These are phyloP conservation scores for Coprinellus micaceus DNA, from an alignment of 768 basidiomycete genomes.

Conservation along the genomic window DNA sequence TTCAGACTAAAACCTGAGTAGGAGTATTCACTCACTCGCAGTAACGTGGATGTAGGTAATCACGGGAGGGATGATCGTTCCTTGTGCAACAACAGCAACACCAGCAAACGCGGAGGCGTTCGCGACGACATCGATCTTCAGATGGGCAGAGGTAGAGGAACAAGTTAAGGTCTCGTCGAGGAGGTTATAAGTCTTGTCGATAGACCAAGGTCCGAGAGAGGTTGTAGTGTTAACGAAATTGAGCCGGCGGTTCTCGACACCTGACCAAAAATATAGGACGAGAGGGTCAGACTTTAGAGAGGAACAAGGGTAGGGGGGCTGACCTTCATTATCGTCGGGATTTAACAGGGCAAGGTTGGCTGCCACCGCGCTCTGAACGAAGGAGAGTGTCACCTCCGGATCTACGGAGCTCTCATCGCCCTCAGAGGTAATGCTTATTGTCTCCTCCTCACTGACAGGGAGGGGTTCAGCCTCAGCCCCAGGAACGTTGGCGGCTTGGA, in stretches of 20 bases:
- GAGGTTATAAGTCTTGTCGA: slow-evolving; percentile 19
- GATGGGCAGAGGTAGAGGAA: not conserved
- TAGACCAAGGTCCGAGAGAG: slow-evolving; percentile 18
- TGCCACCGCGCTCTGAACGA: not conserved
- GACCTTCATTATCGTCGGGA: not conserved
- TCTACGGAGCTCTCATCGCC: not conserved
- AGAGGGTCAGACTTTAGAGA: too few relatives aligned
- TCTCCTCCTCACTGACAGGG: too few relatives aligned
- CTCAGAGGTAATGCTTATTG: too few relatives aligned
- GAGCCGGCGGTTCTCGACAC: slow-evolving; percentile 13
- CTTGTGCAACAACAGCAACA: slow-evolving; percentile 6
- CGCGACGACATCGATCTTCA: slow-evolving; percentile 6
- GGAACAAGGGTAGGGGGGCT: too few relatives aligned
- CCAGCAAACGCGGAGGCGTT: slow-evolving; percentile 4
- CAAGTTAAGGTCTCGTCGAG: slow-evolving; percentile 16
- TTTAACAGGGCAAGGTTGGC: not conserved
- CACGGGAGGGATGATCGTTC: slow-evolving; percentile 10
- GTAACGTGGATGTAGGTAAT: slow-evolving; percentile 1
- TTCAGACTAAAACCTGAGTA: not conserved
- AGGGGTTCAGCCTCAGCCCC: slow-evolving; percentile 7
- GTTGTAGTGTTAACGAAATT: slow-evolving; percentile 19
- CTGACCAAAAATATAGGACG: not conserved
- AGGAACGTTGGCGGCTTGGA: slow-evolving; percentile 12
- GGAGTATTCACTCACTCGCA: not conserved
- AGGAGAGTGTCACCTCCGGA: not conserved